A percentile compares a stretch with the other conserved stretches of the same genome.
Evolutionary conservation across 495 filamentous ascomycete genomes (phyloP).

Genomic region (Xylaria intraflava): DNA sequence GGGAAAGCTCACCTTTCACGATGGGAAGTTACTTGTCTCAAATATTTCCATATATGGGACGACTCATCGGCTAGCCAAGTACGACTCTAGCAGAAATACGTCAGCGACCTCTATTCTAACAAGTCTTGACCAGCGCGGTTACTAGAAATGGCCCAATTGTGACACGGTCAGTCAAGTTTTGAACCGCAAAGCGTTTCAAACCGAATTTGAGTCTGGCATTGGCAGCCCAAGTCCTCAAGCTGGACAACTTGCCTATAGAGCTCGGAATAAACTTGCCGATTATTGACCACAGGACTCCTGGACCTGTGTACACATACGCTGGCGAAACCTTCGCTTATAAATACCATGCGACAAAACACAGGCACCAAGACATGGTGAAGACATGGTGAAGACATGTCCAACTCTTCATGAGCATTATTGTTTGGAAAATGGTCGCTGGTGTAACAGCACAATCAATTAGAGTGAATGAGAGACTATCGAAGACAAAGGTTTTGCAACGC

Average conservation of each 20-base stretch:
- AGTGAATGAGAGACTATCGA: slow-evolving; percentile 9
- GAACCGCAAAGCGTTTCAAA: too few relatives aligned
- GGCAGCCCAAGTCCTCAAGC: too few relatives aligned
- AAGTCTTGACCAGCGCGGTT: not conserved
- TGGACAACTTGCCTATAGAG: too few relatives aligned
- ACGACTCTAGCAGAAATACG: not conserved
- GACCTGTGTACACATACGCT: not conserved
- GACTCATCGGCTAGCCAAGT: not conserved
- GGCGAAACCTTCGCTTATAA: not conserved
- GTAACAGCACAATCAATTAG: slow-evolving; percentile 6
- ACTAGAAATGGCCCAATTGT: too few relatives aligned
- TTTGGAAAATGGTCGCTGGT: not conserved
- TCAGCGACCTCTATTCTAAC: not conserved
- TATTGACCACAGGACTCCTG: too few relatives aligned
- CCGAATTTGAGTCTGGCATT: too few relatives aligned
- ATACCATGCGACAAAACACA: not conserved
- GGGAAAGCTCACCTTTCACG: not conserved
- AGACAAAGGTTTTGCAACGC: slow-evolving; percentile 2
- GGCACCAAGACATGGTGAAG: not conserved
- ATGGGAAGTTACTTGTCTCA: not conserved
- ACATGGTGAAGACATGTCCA: not conserved
- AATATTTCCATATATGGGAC: not conserved
- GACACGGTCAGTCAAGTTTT: too few relatives aligned
- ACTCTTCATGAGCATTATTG: not conserved
- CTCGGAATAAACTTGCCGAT: too few relatives aligned